Percentiles rank a stretch among this genome's conserved stretches.
Evolutionary conservation across 257 asterid genomes (phyloP).

Genomic region (Lithospermum erythrorhizon): DNA sequence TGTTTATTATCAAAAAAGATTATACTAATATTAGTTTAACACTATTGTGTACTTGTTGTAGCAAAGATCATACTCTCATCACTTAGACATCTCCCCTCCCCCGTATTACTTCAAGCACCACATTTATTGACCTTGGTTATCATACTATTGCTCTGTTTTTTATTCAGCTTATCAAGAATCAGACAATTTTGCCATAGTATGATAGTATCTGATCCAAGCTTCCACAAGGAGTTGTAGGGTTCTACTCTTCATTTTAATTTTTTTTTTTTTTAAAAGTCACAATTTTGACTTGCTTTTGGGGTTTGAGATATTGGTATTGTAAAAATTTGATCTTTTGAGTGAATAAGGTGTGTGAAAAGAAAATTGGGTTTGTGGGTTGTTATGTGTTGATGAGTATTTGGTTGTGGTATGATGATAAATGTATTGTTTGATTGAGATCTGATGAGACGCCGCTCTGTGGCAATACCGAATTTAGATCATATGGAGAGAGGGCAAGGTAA

Average conservation of each 20-base stretch:
- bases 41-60: no score
- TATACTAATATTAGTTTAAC: background rate
- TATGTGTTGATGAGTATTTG: background rate
- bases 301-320: background rate
- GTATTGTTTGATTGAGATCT: constrained; percentile 6
- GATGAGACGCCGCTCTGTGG: constrained; percentile 58
- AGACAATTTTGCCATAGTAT: no score
- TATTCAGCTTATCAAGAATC: background rate
- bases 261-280: no score
- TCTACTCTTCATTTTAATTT: no score
- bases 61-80: background rate
- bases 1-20: no score
- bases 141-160: background rate
- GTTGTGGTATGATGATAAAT: background rate
- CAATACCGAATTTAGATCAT: constrained; percentile 11
- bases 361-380: no score
- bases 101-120: background rate
- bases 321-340: background rate
- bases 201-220: no score
- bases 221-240: no score
- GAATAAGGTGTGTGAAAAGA: no score
- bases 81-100: background rate
- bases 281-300: background rate
- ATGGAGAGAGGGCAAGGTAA: constrained; percentile 64
- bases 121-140: background rate